Evolutionary conservation across 2,329 filamentous ascomycete species (phyloP).

Genomic region (Fusarium buxicola): DNA sequence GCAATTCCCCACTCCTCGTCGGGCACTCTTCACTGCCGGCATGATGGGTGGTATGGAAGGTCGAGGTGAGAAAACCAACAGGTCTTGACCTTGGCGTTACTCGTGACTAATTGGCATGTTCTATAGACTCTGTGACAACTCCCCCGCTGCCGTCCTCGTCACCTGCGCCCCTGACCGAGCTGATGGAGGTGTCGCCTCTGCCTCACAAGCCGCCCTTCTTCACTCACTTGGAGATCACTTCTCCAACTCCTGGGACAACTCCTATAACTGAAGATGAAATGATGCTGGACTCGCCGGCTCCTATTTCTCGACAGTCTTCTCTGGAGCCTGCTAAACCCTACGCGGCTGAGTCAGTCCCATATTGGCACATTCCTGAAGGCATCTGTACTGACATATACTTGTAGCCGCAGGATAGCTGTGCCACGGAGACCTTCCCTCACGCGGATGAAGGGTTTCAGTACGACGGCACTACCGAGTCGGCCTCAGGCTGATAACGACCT

Average conservation of each 20-base stretch:
- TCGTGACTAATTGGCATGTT: constrained; percentile 40
- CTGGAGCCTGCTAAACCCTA: constrained; percentile 62
- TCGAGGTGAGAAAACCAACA: constrained; percentile 48
- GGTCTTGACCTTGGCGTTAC: neutral
- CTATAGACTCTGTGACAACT: constrained; percentile 79
- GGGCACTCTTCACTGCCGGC: constrained; percentile 56
- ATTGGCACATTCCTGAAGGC: constrained; percentile 29
- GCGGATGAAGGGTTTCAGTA: constrained; percentile 79
- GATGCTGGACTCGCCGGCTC: constrained; percentile 68
- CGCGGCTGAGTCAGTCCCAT: constrained; percentile 63
- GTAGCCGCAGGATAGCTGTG: constrained; percentile 73
- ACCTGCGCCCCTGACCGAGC: constrained; percentile 76
- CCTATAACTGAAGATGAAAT: constrained; percentile 60
- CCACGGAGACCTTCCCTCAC: constrained; percentile 80
- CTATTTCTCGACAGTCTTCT: constrained; percentile 59
- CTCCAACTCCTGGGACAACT: constrained; percentile 73
- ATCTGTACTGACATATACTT: constrained; percentile 41
- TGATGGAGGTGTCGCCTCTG: constrained; percentile 94
- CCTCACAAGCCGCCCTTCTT: constrained; percentile 84
- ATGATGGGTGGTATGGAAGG: constrained; percentile 52
- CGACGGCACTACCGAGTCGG: constrained; percentile 71
- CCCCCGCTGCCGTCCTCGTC: constrained; percentile 87
- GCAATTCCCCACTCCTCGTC: constrained; percentile 56
- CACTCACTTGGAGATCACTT: constrained; percentile 74
- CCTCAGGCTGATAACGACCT: constrained; percentile 72